phyloP scores from a whole-genome alignment of 352 stramenopile genomes.

The Phytophthora uliginosa region DNA sequence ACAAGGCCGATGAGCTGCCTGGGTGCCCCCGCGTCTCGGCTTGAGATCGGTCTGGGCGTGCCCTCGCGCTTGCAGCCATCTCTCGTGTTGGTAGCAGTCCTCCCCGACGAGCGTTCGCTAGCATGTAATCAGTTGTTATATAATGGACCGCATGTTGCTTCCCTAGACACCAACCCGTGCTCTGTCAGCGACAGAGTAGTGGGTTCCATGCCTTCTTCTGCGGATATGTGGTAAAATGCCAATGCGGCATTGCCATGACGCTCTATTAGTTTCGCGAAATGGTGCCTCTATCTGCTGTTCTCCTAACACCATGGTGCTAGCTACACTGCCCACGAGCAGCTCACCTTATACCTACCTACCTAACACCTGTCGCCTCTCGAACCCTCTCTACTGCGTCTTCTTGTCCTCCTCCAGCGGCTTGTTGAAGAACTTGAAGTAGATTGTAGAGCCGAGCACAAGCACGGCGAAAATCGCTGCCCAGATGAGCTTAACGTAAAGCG shows the following conservation, averaged over 20 bases:
- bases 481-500: conserved; percentile 79
- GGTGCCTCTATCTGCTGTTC: conserved; percentile 14
- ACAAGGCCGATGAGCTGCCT: conserved; percentile 17
- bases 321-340: not conserved
- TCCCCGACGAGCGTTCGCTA: conserved; percentile 24
- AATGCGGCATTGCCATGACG: conserved; percentile 5
- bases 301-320: conserved; percentile 10
- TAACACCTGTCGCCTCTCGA: conserved; percentile 6
- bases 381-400: conserved; percentile 46
- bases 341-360: conserved; percentile 12
- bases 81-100: conserved; percentile 27
- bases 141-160: conserved; percentile 38
- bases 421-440: conserved; percentile 90
- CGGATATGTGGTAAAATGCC: not conserved
- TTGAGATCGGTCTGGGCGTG: conserved; percentile 22
- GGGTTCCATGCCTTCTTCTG: not conserved
- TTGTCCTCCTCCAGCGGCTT: conserved; percentile 46
- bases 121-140: conserved; percentile 34
- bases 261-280: conserved; percentile 23
- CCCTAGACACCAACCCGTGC: not conserved
- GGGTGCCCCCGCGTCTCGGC: conserved; percentile 15
- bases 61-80: conserved; percentile 17
- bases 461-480: conserved; percentile 83
- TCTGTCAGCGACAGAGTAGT: not conserved
- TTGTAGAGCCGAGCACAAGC: conserved; percentile 78